Base-by-base conservation (phyloP, 441 rosid genomes). In the Lepidium campestre region DNA sequence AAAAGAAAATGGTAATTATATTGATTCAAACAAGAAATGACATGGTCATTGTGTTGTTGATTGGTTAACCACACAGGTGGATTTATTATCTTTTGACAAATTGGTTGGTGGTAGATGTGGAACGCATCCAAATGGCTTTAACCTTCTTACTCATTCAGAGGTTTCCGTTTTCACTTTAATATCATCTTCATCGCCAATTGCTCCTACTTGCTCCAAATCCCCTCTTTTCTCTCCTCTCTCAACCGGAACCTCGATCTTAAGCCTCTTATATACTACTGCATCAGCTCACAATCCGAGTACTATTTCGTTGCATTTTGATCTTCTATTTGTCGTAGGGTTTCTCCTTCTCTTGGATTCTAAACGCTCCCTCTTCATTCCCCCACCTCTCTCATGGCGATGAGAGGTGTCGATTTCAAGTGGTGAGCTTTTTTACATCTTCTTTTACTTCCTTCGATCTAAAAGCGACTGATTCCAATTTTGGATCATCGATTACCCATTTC, bases 351-450 rank as follows among this genome's bases (percentile, higher is more conserved):
- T 12, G 5, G 46, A 27, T 29, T 39, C 37, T 32, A 13, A 48
- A 1, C 50, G 27, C 42, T 47, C 27, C 7, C 32, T 20, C 0
- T n/a, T 22, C 29, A 19, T 46, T 20, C 50, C 29, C 34, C 22
- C 44, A 40, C n/a, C 27, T 40, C 54, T 66, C 44, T 52, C 73
- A 94, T 91, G 98, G 91, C 97, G 58, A 80, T 88, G 54, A 75
- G 93, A 78, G 98, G 99, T 50, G 86, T 88, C 45, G 91, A 94
- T 81, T 88, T 91, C 84, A 89, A 94, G 86, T 94, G 97, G 99
- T 91, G 19, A 67, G 86, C 62, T 62, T 44, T 57, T 52, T 6
- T 61, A 61, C 25, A 11, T 11, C 62, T 27, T 29, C 65, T 32
- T 36, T 47, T 20, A 35, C 47, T 57, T 37, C 27, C 20, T 19